phyloP scores from a whole-genome alignment of 495 filamentous ascomycete species.

The Sabuloglossum arenarium region DNA sequence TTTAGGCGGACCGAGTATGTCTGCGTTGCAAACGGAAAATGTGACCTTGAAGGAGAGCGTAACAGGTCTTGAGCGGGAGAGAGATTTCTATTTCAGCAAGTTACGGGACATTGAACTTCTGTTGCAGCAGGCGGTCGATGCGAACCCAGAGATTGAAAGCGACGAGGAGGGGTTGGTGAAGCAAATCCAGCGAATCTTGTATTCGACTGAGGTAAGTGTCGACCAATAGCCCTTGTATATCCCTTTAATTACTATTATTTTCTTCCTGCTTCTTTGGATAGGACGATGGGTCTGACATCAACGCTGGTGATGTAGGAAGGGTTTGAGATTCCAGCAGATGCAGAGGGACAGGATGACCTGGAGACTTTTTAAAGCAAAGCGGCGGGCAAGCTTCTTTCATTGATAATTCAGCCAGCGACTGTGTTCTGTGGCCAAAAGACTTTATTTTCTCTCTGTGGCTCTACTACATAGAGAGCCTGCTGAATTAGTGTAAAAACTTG shows the following conservation, averaged over 20 bases:
- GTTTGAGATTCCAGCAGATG: slow-evolving; percentile 63
- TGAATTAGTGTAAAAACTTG: background rate
- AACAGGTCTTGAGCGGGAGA: slow-evolving; percentile 71
- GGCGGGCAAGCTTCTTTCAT: background rate
- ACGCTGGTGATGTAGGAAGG: slow-evolving; percentile 29
- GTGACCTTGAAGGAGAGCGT: slow-evolving; percentile 68
- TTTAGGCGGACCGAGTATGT: slow-evolving; percentile 15
- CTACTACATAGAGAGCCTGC: background rate
- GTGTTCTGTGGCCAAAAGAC: background rate
- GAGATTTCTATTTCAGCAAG: slow-evolving; percentile 98
- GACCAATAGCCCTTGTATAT: background rate
- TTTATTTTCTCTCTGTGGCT: background rate
- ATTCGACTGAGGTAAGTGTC: slow-evolving; percentile 67
- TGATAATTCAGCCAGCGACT: slow-evolving; percentile 4
- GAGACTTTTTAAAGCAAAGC: slow-evolving; percentile 41
- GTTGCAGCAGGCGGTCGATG: slow-evolving; percentile 77
- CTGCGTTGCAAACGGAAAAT: slow-evolving; percentile 60
- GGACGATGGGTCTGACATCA: slow-evolving; percentile 1
- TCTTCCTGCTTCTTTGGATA: background rate
- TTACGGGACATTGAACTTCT: slow-evolving; percentile 88
- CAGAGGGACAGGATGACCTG: slow-evolving; percentile 41
- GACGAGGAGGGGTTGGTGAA: slow-evolving; percentile 78
- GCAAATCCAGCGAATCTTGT: slow-evolving; percentile 87
- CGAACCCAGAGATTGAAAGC: slow-evolving; percentile 77
- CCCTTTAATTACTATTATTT: background rate